Percentiles rank a stretch among this genome's conserved stretches.
phyloP scores from a whole-genome alignment of 371 early-diverging fungal genomes.

The Circinella minor region DNA sequence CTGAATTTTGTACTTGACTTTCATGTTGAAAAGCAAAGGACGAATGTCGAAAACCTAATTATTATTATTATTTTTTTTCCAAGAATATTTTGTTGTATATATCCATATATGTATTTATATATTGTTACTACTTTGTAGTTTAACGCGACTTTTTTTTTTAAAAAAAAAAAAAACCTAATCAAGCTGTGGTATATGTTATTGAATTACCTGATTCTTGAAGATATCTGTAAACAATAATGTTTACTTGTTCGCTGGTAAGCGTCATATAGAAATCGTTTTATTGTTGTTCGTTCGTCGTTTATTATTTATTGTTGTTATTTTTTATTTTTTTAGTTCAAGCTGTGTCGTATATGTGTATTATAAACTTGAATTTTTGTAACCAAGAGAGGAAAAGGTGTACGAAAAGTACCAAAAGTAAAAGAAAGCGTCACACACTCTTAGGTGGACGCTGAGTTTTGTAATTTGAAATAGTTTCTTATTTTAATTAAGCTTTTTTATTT shows the following conservation, averaged over 20 bases:
- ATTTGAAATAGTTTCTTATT: too few relatives aligned
- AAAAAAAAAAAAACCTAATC: not conserved
- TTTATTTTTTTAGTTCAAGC: not conserved
- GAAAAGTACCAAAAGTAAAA: too few relatives aligned
- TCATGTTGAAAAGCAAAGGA: constrained; percentile 92
- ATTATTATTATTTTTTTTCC: constrained; percentile 6
- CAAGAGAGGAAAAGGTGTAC: too few relatives aligned
- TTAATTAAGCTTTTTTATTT: too few relatives aligned
- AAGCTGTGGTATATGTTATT: not conserved
- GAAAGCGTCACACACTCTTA: too few relatives aligned
- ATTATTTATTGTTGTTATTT: not conserved
- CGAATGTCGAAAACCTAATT: constrained; percentile 87
- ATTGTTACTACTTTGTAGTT: not conserved
- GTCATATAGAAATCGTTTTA: constrained; percentile 49
- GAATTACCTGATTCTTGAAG: constrained; percentile 86
- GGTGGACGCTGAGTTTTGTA: too few relatives aligned
- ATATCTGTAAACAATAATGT: constrained; percentile 92
- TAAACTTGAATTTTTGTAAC: too few relatives aligned
- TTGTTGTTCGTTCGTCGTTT: too few relatives aligned
- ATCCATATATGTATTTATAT: not conserved
- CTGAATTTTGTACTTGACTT: constrained; percentile 76
- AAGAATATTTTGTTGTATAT: too few relatives aligned
- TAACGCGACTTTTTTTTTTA: constrained; percentile 1
- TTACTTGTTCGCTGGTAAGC: constrained; percentile 91
- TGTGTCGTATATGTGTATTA: too few relatives aligned